Evolutionary conservation across 1,284 basidiomycete species (phyloP).

Genomic region (Ganoderma meredithae): DNA sequence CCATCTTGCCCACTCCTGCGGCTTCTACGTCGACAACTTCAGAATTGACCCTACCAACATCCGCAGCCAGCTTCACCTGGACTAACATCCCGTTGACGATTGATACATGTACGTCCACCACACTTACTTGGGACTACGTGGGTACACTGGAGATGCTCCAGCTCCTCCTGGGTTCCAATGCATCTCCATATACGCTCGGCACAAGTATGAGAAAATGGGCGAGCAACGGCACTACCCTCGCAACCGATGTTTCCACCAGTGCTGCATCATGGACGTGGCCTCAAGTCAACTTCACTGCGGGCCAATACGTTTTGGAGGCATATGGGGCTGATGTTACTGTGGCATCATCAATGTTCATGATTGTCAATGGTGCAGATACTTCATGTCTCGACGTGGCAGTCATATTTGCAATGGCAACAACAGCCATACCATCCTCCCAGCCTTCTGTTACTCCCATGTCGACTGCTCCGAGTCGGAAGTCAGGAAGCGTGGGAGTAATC

Average conservation of each 20-base stretch:
- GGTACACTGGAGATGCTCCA: not conserved
- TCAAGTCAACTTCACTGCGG: conserved; percentile 37
- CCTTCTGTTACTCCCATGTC: conserved; percentile 18
- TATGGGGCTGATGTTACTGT: not conserved
- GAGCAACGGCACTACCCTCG: not conserved
- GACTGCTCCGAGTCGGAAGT: not conserved
- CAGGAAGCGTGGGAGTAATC: conserved; percentile 36
- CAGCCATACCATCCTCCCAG: not conserved
- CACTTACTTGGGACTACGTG: not conserved
- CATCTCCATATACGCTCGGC: not conserved
- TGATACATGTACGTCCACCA: not conserved
- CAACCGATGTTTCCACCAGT: not conserved
- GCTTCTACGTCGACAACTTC: conserved; percentile 13
- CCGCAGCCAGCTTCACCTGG: not conserved
- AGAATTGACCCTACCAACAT: not conserved
- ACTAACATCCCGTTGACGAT: not conserved
- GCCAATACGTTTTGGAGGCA: conserved; percentile 36
- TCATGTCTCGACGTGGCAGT: conserved; percentile 25
- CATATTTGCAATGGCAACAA: conserved; percentile 2
- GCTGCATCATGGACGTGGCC: conserved; percentile 32
- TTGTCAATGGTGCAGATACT: conserved; percentile 30
- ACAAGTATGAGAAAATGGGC: not conserved
- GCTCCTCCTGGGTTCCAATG: not conserved
- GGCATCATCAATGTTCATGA: conserved; percentile 32
- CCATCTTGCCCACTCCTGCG: conserved; percentile 2